Base-by-base conservation (phyloP, 768 basidiomycete genomes). In the Melanogaster broomeanus region DNA sequence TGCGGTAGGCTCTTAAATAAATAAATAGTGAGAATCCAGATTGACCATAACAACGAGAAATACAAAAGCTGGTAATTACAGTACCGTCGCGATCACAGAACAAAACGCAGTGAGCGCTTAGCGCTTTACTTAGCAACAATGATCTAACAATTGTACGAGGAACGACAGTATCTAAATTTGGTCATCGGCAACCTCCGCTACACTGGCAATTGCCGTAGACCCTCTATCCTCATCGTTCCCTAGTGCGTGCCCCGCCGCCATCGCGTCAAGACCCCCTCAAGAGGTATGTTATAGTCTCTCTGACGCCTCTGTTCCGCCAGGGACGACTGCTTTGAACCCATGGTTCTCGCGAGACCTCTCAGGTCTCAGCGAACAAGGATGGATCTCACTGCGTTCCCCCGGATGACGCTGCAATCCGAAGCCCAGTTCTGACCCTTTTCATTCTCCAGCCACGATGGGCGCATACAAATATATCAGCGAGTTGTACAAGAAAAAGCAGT, bases 401-500 rank as follows among this genome's bases (percentile, higher is more conserved):
- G 30, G 66, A 68, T 67, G 51, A 6, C 35, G 1, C 37, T 38
- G n/a, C 7, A 13, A 3, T 45, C 6, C 16, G 35, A 18, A 22
- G 21, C n/a, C n/a, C n/a, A n/a, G n/a, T 45, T 59, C 61, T 59
- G 57, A 52, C 60, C 43, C 38, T 39, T 57, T 59, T 61, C 37
- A 42, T 51, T 43, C 50, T 58, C 49, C 53, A 66, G 65, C 76
- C 77, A 85, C 78, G 71, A 93, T 92, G 90, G 90, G 90, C 70
- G 90, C 90, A 62, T 93, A 93, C 83, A 93, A 96, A 75, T 98
- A 98, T 72, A 87, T 98, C 69, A 87, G 90, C 62, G 96, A 98
- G 78, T 77, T 98, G 59, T 93, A 95, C 87, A 96, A 95, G 80
- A 97, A 97, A 79, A 95, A 95, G 76, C 93, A 95, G 77, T 91